phyloP scores from a whole-genome alignment of 2,329 filamentous ascomycete genomes.

The Hymenoscyphus repandus region DNA sequence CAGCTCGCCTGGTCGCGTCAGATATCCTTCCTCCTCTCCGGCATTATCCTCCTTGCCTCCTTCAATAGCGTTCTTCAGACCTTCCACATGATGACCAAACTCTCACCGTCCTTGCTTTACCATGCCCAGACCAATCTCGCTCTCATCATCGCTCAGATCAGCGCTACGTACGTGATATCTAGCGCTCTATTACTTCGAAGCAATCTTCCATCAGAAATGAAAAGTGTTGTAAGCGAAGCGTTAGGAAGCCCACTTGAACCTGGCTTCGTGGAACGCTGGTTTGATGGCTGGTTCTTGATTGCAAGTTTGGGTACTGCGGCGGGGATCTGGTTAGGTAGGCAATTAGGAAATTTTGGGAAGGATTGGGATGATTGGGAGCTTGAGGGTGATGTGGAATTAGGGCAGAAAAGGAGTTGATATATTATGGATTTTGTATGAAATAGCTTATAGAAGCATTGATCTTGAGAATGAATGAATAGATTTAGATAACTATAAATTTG shows the following conservation, averaged over 20 bases:
- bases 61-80: slow-evolving; percentile 84
- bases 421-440: background rate
- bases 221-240: slow-evolving; percentile 71
- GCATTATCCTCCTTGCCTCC: slow-evolving; percentile 74
- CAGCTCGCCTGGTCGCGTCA: slow-evolving; percentile 78
- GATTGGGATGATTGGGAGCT: slow-evolving; percentile 55
- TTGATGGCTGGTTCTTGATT: slow-evolving; percentile 78
- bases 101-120: slow-evolving; percentile 67
- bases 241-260: slow-evolving; percentile 68
- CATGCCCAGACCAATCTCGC: slow-evolving; percentile 71
- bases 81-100: slow-evolving; percentile 72
- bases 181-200: slow-evolving; percentile 71
- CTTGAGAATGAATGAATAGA: background rate
- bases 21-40: slow-evolving; percentile 78
- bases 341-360: slow-evolving; percentile 41
- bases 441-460: background rate
- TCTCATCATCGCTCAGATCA: slow-evolving; percentile 73
- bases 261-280: slow-evolving; percentile 74
- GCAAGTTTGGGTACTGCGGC: slow-evolving; percentile 60
- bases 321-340: slow-evolving; percentile 70
- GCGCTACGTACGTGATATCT: slow-evolving; percentile 80
- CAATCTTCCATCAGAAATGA: slow-evolving; percentile 72
- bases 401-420: slow-evolving; percentile 58
- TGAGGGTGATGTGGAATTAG: slow-evolving; percentile 62
- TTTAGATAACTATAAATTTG: background rate